phyloP scores from a whole-genome alignment of 495 filamentous ascomycete species.

The Saxispiralis lemnorum region DNA sequence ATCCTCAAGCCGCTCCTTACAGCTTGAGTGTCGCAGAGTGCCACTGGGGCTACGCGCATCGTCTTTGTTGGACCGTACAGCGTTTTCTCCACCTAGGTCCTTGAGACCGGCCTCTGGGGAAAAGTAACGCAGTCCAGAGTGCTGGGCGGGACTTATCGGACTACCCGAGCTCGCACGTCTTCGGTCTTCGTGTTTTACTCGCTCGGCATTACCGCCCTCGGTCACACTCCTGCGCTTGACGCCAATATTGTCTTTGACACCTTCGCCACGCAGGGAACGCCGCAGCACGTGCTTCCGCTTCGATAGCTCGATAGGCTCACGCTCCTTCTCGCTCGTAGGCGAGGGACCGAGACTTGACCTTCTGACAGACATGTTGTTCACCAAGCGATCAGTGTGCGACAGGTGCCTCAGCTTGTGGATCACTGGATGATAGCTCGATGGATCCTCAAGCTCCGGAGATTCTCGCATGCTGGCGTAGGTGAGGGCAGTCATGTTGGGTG shows the following conservation, averaged over 20 bases:
- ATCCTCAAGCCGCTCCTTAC: too few relatives aligned
- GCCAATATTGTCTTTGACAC: not conserved
- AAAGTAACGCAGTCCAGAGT: not conserved
- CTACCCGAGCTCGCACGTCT: too few relatives aligned
- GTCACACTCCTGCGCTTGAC: not conserved
- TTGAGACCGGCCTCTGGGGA: constrained; percentile 2
- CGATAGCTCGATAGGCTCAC: too few relatives aligned
- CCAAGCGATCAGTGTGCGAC: not conserved
- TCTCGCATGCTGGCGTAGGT: constrained; percentile 3
- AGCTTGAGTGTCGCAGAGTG: too few relatives aligned
- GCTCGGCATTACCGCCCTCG: too few relatives aligned
- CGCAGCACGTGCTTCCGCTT: too few relatives aligned
- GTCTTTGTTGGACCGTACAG: too few relatives aligned
- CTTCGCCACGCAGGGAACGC: not conserved
- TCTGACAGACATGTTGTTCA: constrained; percentile 1
- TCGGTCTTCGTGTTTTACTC: too few relatives aligned
- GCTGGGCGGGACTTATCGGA: too few relatives aligned
- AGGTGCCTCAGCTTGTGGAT: not conserved
- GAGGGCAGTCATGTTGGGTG: constrained; percentile 1
- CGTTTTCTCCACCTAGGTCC: not conserved
- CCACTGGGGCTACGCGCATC: too few relatives aligned
- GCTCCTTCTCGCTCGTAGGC: not conserved
- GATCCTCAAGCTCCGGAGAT: not conserved
- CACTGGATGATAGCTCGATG: not conserved
- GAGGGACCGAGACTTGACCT: not conserved